Evolutionary conservation across 495 filamentous ascomycete genomes (phyloP).

Genomic region (Penicillium antarcticum): DNA sequence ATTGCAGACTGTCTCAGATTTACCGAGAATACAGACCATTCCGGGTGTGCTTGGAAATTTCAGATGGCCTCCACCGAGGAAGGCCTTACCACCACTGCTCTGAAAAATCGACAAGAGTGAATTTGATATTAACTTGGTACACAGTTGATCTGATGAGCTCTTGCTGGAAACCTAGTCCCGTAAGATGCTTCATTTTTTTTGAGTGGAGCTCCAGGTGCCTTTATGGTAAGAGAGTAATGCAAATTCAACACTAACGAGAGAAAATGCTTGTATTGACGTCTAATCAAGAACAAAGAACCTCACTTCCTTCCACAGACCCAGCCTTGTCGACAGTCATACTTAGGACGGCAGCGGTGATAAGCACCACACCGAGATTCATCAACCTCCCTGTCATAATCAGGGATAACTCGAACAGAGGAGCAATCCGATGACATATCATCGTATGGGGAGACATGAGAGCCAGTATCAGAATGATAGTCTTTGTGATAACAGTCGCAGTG

Average conservation of each 20-base stretch:
- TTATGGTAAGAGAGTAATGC: neutral
- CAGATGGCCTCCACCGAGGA: too few relatives aligned
- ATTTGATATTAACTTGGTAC: too few relatives aligned
- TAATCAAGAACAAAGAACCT: neutral
- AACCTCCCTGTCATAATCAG: neutral
- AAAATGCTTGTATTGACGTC: neutral
- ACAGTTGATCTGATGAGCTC: too few relatives aligned
- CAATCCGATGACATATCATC: neutral
- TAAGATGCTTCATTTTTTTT: too few relatives aligned
- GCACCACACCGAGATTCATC: neutral
- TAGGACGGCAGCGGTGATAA: constrained; percentile 3
- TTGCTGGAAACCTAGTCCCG: too few relatives aligned
- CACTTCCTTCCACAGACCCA: constrained; percentile 3
- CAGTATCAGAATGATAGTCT: neutral
- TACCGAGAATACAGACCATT: too few relatives aligned
- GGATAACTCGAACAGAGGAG: neutral
- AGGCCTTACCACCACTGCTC: too few relatives aligned
- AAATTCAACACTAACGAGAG: neutral
- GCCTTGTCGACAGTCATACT: neutral
- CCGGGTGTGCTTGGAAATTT: too few relatives aligned
- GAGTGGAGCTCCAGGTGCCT: too few relatives aligned
- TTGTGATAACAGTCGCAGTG: neutral
- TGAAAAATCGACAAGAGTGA: too few relatives aligned
- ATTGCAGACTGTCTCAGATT: too few relatives aligned
- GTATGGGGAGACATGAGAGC: neutral